Conservation (phyloP, 768 basidiomycete genomes). For the Pisolithus albus region DNA sequence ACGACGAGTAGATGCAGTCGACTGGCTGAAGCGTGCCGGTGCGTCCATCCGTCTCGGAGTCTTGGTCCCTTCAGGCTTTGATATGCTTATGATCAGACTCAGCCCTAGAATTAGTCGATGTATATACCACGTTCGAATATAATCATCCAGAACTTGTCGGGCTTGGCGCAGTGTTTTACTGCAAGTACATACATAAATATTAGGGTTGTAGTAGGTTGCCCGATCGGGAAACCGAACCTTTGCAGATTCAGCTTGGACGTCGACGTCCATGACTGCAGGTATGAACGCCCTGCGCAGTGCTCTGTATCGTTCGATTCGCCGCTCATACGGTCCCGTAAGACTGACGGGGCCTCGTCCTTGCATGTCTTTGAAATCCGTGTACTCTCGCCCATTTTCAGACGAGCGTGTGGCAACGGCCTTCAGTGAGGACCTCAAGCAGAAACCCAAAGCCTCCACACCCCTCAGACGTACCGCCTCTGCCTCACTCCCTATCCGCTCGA, state of each 20-base stretch:
- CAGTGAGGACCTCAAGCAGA: conserved; percentile 38
- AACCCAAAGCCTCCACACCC: conserved; percentile 77
- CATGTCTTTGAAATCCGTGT: neutral
- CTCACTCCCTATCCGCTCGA: conserved; percentile 79
- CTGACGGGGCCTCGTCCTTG: neutral
- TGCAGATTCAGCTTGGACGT: neutral
- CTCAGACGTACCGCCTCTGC: conserved; percentile 78
- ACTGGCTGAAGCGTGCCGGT: too few relatives aligned
- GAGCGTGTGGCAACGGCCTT: conserved; percentile 1
- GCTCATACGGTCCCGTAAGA: neutral
- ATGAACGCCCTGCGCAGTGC: conserved; percentile 16
- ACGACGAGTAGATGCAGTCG: conserved; percentile 40
- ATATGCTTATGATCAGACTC: neutral
- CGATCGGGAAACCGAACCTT: too few relatives aligned
- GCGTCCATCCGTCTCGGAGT: neutral
- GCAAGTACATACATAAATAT: too few relatives aligned
- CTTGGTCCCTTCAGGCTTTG: neutral
- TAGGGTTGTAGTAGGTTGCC: too few relatives aligned
- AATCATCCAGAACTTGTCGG: too few relatives aligned
- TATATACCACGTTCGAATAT: neutral
- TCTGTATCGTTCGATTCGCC: conserved; percentile 1
- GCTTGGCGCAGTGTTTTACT: too few relatives aligned
- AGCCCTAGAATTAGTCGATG: neutral
- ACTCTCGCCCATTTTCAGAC: conserved; percentile 10
- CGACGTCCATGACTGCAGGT: neutral